Evolutionary conservation across 2,329 filamentous ascomycete genomes (phyloP), one percentile per base, ranked within the genome.

Genomic region (Ascochyta viciae-villosae): DNA sequence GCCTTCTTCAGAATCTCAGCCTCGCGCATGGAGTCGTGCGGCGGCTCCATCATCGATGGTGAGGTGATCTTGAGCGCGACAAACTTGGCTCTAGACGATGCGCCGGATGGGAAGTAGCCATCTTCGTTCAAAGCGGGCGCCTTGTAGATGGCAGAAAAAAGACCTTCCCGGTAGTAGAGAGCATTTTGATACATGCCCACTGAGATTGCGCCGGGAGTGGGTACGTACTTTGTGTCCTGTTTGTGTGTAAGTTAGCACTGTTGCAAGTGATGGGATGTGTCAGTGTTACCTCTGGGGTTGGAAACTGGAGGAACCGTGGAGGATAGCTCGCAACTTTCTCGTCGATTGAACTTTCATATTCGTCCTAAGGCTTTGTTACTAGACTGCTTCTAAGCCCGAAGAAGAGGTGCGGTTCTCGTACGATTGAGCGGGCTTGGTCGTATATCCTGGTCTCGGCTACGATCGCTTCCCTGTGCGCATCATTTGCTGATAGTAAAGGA

Each of bases 1-100:
- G 91, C 80, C 10, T 80, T 76, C 26, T 75, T 74, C 2, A 99
- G 82, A 42, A 98, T 88, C 61, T 88, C 87, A 48, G 88, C 87
- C 78, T 99, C 95, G 39, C 91, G 87, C 42, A 83, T 79, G 1
- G 92, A 89, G 71, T 96, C 88, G 76, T 99, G 95, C 9, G 95
- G 95, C 55, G 90, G 87, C 34, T 87, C 83, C 77, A 89, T 87
- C 50, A 83, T 81, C 34, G 87, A 87, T 29, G 91, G 88, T 26
- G 86, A 87, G 33, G 95, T 96, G 56, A 97, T 87, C 73, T 99
- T 99, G 44, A 99, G 80, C 2, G 94, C 95, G 6, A 89, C 81
- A 10, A 85, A 62, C 45, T 46, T 68, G 50, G 50, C 63, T 52
- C 57, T 66, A 6, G 58, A 51, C 16, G 63, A 47, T 13, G 56